Conservation (phyloP, 495 filamentous ascomycete species). For the Lophiotrema nucula region DNA sequence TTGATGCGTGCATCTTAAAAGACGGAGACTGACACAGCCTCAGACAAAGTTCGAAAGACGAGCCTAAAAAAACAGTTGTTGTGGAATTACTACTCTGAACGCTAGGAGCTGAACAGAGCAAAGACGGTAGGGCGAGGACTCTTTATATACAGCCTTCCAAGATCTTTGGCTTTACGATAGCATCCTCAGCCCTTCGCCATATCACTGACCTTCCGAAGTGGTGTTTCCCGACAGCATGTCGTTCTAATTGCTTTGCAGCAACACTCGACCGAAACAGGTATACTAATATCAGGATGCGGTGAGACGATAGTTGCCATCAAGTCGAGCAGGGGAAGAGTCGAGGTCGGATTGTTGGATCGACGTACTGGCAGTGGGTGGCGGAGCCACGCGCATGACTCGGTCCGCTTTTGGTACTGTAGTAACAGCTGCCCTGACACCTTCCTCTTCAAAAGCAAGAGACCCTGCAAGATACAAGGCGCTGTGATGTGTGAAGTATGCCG, state of each 20-base stretch:
- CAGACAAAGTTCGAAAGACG: not conserved
- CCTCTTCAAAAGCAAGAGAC: not conserved
- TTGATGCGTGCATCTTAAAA: slow-evolving; percentile 23
- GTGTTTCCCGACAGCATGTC: slow-evolving; percentile 2
- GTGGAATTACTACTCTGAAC: slow-evolving; percentile 15
- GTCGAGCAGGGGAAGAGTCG: slow-evolving; percentile 14
- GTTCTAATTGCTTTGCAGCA: slow-evolving; percentile 19
- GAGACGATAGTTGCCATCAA: slow-evolving; percentile 16
- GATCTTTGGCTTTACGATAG: not conserved
- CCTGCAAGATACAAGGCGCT: too few species aligned
- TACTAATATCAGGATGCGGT: slow-evolving; percentile 27
- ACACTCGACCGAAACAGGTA: slow-evolving; percentile 5
- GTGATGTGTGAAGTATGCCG: too few species aligned
- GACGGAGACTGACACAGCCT: not conserved
- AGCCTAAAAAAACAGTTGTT: not conserved
- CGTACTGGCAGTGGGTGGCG: slow-evolving; percentile 4
- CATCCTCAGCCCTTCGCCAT: not conserved
- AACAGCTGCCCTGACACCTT: not conserved
- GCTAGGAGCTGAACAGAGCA: slow-evolving; percentile 6
- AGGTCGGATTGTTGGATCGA: slow-evolving; percentile 2
- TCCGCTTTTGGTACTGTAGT: not conserved
- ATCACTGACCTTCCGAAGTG: slow-evolving; percentile 18
- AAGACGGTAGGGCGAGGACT: not conserved
- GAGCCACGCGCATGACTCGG: slow-evolving; percentile 2
- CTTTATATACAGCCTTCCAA: slow-evolving; percentile 18